Evolutionary conservation across 257 asterid genomes (phyloP).

Genomic region (Scutellaria baicalensis): DNA sequence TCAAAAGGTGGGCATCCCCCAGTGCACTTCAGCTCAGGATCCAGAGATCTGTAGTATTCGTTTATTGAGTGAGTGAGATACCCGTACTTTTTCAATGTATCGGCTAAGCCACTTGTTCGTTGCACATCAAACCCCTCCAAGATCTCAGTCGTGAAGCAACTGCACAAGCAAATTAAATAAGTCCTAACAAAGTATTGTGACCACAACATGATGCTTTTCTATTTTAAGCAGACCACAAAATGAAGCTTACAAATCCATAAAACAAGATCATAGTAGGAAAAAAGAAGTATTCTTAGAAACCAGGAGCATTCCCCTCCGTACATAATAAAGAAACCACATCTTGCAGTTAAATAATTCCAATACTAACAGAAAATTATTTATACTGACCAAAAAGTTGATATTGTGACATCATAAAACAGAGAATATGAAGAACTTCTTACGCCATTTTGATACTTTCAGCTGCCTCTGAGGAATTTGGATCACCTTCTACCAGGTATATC

Average conservation of each 20-base stretch:
- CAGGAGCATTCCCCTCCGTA: not conserved
- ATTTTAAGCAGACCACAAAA: not conserved
- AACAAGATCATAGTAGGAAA: conserved; percentile 5
- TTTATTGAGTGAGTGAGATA: conserved; percentile 75
- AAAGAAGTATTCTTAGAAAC: not conserved
- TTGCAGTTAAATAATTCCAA: not conserved
- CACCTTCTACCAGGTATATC: conserved; percentile 97
- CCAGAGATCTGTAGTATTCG: conserved; percentile 59
- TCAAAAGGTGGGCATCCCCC: conserved; percentile 56
- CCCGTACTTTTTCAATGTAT: conserved; percentile 84
- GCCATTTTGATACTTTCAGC: conserved; percentile 96
- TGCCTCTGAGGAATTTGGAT: conserved; percentile 84
- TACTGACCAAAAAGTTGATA: not conserved
- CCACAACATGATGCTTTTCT: conserved; percentile 3
- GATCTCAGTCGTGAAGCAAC: conserved; percentile 97
- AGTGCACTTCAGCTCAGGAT: conserved; percentile 28
- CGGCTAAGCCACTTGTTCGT: conserved; percentile 79
- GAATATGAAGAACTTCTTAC: conserved; percentile 41
- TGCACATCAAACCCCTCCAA: conserved; percentile 98
- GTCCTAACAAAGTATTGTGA: not conserved
- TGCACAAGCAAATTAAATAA: conserved; percentile 27
- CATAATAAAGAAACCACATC: not conserved
- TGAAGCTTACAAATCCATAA: not conserved
- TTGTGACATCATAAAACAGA: conserved; percentile 8
- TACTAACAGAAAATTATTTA: not conserved